These are phyloP conservation scores for Kernera saxatilis DNA, from an alignment of 345 rosid species.

Conservation along the genomic window DNA sequence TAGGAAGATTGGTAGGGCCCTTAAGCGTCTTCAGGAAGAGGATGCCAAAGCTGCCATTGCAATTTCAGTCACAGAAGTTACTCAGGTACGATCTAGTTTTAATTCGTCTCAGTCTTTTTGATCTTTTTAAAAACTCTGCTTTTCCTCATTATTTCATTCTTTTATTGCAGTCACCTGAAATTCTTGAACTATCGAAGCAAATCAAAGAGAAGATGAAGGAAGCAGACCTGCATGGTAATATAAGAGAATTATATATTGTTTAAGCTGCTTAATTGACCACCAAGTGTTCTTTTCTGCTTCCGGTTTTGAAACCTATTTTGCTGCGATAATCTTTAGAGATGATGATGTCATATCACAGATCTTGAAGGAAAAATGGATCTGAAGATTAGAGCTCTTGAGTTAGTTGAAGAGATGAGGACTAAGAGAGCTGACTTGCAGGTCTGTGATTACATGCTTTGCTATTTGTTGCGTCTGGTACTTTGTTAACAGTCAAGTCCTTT, in stretches of 20 bases:
- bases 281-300: not conserved
- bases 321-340: constrained; percentile 1
- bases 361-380: constrained; percentile 90
- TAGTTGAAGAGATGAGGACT: constrained; percentile 84
- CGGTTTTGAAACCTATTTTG: not conserved
- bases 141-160: not conserved
- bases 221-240: constrained; percentile 75
- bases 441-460: constrained; percentile 7
- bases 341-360: constrained; percentile 40
- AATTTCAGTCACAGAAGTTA: constrained; percentile 93
- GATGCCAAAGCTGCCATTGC: constrained; percentile 99
- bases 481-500: not conserved
- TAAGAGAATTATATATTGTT: not conserved
- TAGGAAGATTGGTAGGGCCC: constrained; percentile 91
- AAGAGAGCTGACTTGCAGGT: constrained; percentile 98
- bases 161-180: constrained; percentile 65
- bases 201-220: constrained; percentile 92
- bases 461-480: not conserved
- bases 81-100: constrained; percentile 54
- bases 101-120: not conserved
- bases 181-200: constrained; percentile 77
- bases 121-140: not conserved
- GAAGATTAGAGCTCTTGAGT: constrained; percentile 86
- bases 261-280: not conserved
- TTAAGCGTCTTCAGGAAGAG: constrained; percentile 98